Conservation (phyloP, 176 grass and related monocot genomes). For the Triticum timopheevii region DNA sequence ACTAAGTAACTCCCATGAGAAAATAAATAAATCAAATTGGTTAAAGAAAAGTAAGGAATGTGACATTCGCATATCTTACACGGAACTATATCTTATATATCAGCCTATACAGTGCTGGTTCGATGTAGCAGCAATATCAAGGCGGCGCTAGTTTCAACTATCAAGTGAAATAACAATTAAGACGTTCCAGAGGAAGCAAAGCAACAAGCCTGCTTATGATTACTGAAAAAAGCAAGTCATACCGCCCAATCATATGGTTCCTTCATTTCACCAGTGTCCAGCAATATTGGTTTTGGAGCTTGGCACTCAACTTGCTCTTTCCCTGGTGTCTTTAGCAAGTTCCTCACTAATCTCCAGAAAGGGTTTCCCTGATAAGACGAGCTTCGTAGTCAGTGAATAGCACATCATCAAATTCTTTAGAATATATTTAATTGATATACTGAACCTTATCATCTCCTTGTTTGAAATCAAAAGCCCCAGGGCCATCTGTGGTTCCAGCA, state of each 20-base stretch:
- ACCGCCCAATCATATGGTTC: slow-evolving; percentile 95
- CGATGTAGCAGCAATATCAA: slow-evolving; percentile 1
- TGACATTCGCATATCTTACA: neutral
- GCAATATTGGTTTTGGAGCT: slow-evolving; percentile 94
- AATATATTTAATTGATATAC: slow-evolving; percentile 27
- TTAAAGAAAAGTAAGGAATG: neutral
- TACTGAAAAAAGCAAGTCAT: slow-evolving; percentile 38
- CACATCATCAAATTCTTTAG: slow-evolving; percentile 8
- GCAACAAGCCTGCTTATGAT: neutral
- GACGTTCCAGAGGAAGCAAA: neutral
- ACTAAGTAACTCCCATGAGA: neutral
- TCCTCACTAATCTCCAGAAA: slow-evolving; percentile 95
- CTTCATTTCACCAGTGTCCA: slow-evolving; percentile 97
- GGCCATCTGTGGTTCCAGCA: slow-evolving; percentile 97
- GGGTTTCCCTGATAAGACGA: slow-evolving; percentile 74
- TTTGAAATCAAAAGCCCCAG: slow-evolving; percentile 93
- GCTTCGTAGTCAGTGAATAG: slow-evolving; percentile 20
- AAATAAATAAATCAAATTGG: neutral
- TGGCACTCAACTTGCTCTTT: slow-evolving; percentile 83
- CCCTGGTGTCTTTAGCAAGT: slow-evolving; percentile 71
- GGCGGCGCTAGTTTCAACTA: neutral
- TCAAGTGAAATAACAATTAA: slow-evolving; percentile 1
- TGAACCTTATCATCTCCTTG: slow-evolving; percentile 93
- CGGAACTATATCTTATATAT: slow-evolving; percentile 7
- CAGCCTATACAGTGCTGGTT: neutral